Conservation (phyloP, 1,284 basidiomycete genomes). For the Neolentinus lepideus region DNA sequence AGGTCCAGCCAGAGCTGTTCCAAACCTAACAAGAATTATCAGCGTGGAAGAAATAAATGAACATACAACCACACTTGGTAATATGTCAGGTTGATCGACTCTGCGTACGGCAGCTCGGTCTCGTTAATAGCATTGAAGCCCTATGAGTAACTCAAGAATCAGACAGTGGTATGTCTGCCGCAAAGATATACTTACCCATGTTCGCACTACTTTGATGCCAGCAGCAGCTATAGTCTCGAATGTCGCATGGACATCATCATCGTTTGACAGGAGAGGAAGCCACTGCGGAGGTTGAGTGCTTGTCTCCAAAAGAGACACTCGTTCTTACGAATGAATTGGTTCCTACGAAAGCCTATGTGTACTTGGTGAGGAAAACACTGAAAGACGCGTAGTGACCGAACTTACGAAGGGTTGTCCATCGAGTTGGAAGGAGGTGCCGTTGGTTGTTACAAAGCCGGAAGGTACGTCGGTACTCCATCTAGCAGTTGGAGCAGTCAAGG, state of each 20-base stretch:
- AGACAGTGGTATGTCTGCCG: constrained; percentile 1
- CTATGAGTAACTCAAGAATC: constrained; percentile 41
- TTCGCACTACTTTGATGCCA: constrained; percentile 55
- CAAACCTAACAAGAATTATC: constrained; percentile 26
- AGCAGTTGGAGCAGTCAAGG: neutral
- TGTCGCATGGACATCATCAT: constrained; percentile 51
- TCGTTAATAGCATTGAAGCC: constrained; percentile 41
- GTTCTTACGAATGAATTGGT: constrained; percentile 29
- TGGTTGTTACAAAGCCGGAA: constrained; percentile 36
- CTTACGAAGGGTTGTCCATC: constrained; percentile 41
- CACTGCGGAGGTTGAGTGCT: constrained; percentile 27
- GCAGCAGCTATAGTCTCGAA: constrained; percentile 47
- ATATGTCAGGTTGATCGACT: constrained; percentile 37
- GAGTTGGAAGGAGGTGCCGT: constrained; percentile 33
- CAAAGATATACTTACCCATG: constrained; percentile 50
- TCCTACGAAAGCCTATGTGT: constrained; percentile 27
- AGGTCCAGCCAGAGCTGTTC: constrained; percentile 39
- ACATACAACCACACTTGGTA: constrained; percentile 29
- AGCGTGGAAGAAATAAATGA: neutral
- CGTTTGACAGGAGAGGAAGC: constrained; percentile 47
- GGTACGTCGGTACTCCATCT: neutral
- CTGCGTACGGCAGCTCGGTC: constrained; percentile 50
- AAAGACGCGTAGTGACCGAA: constrained; percentile 1
- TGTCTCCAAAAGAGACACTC: neutral
- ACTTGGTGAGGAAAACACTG: constrained; percentile 4